Evolutionary conservation across 805 yeast genomes (phyloP), one percentile per base, ranked within the genome.

Genomic region (Lipomyces orientalis): DNA sequence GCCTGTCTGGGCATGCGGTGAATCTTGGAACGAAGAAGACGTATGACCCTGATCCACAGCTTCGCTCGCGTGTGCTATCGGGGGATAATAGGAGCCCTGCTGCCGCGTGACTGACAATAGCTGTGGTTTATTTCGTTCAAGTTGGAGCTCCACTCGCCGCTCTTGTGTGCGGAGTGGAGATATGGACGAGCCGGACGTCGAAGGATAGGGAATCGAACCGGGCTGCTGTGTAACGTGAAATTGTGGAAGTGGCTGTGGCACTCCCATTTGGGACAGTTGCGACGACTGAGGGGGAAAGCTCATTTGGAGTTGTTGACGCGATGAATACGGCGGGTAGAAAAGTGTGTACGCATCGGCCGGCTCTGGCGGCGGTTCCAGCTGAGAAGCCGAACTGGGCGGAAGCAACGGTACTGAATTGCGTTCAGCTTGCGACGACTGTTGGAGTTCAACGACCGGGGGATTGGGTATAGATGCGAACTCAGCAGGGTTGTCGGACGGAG

Each of bases 81-180:
- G 22, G 16, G 49, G 19, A 19, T 43, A 43, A 16, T 43, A n/a
- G 49, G 7, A n/a, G 16, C n/a, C 49, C 22, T 6, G 16, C 5
- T 31, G 58, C 39, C 37, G 58, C 12, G 43, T n/a, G 29, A 8
- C n/a, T 12, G 25, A 56, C 8, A 19, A 7, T 9, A 19, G 59
- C 29, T 22, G 34, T 19, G n/a, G 31, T 19, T 35, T 22, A 16
- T 16, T 25, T 58, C 37, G 52, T 29, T 58, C 51, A n/a, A 22
- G 31, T 14, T 58, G 60, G 37, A 19, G 54, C 64, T 55, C 60
- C 1, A 43, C 60, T 25, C 3, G 29, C 29, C 29, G 29, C 43
- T 58, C 43, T 55, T 52, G 60, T 37, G 43, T 55, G 63, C 10
- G 63, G 60, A 31, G 43, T 59, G 19, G 63, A 55, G 46, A 54